These are phyloP conservation scores for Claviceps africana DNA, from an alignment of 2,329 filamentous ascomycete species.

Conservation along the genomic window DNA sequence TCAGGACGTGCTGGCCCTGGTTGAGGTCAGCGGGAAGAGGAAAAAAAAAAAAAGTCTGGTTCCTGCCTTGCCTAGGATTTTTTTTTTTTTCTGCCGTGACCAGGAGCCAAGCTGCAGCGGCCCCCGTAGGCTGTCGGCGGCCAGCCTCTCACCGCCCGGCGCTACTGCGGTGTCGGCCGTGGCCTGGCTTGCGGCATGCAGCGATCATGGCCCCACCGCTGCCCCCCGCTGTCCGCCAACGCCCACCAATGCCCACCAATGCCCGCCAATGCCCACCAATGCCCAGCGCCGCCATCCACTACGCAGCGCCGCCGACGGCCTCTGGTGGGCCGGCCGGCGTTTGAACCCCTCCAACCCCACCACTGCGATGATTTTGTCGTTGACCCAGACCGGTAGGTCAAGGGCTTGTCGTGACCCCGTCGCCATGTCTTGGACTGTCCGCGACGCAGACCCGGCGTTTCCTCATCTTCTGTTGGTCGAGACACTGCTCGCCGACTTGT, in stretches of 20 bases:
- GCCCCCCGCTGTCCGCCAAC: too few relatives aligned
- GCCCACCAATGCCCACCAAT: too few relatives aligned
- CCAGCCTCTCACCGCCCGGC: conserved; percentile 1
- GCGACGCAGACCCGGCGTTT: not conserved
- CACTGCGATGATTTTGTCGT: conserved; percentile 2
- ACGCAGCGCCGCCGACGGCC: too few relatives aligned
- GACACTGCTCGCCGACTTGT: not conserved
- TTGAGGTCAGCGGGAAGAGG: conserved; percentile 8
- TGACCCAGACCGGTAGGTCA: not conserved
- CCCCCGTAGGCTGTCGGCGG: not conserved
- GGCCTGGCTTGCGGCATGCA: too few relatives aligned
- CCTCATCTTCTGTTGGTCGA: not conserved
- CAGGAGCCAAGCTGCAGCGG: conserved; percentile 1
- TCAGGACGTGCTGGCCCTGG: not conserved
- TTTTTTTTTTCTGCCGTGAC: conserved; percentile 14
- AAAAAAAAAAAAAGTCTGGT: conserved; percentile 17
- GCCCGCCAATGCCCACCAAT: too few relatives aligned
- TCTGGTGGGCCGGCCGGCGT: not conserved
- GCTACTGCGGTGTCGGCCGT: not conserved
- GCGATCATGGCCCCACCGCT: too few relatives aligned
- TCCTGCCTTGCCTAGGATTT: conserved; percentile 17
- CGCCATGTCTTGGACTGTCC: not conserved
- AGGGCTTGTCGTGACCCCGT: not conserved
- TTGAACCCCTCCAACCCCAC: conserved; percentile 14
- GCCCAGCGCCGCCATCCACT: too few relatives aligned